Base-by-base conservation (phyloP, 2,329 filamentous ascomycete genomes). In the Paecilomyces fulvus region DNA sequence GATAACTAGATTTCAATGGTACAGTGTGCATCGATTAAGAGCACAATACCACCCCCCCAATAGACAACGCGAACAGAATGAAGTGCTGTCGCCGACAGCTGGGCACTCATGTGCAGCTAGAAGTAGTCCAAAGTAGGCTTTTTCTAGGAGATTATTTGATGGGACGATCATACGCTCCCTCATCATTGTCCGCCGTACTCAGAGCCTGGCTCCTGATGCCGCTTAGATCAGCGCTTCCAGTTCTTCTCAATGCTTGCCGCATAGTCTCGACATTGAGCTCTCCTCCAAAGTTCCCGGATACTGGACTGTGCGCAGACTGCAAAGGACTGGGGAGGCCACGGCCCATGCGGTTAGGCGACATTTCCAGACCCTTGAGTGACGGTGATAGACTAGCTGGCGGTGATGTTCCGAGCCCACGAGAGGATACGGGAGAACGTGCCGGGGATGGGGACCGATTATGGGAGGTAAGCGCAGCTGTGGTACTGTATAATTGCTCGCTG, bases 201-300 rank as follows among this genome's bases (percentile, higher is more conserved):
- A 63, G 55, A 28, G 70, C 62, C 30, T 65, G 65, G 51, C 67
- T 73, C 54, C 65, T 68, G 43, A 70, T 67, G 33, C 75, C 74
- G 43, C 78, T 75, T 56, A 96, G 75, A 69, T 96, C 92, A 17
- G 88, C 84, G 72, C 90, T 96, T 49, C 86, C 89, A 12, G 91
- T 95, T 71, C 89, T 87, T 67, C 89, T 81, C 67, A 96, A 77
- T 14, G 90, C 92, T 73, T 96, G 91, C 54, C 87, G 82, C 92
- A 96, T 95, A 3, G 92, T 96, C 78, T 96, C 91, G 61, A 96
- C 88, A 58, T 88, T 90, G 58, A 96, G 77, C 60, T 96, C 92
- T 25, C 85, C 83, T 50, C 78, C 80, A 58, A 78, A 64, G 53
- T 58, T 77, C 52, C 79, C 71, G 31, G 71, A 62, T 31, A 83